These are phyloP conservation scores for Quercus tomentella DNA, from an alignment of 331 rosid genomes.

Conservation along the genomic window DNA sequence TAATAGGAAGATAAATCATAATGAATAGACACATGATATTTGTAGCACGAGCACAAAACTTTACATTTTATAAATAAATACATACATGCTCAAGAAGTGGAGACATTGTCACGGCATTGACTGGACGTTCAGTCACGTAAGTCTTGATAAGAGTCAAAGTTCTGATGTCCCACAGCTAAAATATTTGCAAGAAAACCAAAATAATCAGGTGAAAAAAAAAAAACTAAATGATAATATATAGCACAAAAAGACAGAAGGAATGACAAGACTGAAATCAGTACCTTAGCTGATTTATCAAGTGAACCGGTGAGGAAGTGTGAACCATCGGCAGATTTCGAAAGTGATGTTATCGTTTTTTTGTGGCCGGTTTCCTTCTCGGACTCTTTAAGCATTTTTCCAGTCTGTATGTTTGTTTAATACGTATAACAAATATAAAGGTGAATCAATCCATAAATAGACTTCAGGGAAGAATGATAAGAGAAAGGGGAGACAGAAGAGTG, in stretches of 20 bases:
- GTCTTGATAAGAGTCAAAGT: constrained; percentile 85
- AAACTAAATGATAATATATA: not conserved
- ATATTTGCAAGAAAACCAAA: not conserved
- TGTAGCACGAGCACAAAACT: not conserved
- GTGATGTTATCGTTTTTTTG: constrained; percentile 68
- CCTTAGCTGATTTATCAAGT: constrained; percentile 86
- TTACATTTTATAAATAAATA: not conserved
- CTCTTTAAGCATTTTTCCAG: constrained; percentile 75
- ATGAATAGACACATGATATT: not conserved
- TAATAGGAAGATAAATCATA: not conserved
- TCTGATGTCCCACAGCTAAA: constrained; percentile 85
- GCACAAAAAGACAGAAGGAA: not conserved
- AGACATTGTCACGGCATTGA: constrained; percentile 92
- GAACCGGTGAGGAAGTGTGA: constrained; percentile 87
- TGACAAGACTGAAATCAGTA: not conserved
- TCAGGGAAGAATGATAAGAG: not conserved
- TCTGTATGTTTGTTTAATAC: constrained; percentile 34
- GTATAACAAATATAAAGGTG: not conserved
- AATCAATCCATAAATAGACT: not conserved
- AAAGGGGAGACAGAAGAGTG: not conserved
- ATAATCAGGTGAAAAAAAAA: not conserved
- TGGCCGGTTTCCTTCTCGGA: constrained; percentile 79
- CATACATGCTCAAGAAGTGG: constrained; percentile 95
- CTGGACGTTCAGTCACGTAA: constrained; percentile 81
- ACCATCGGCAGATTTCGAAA: constrained; percentile 66